Base-by-base conservation (phyloP, 495 filamentous ascomycete genomes). In the Penicillium fimorum region DNA sequence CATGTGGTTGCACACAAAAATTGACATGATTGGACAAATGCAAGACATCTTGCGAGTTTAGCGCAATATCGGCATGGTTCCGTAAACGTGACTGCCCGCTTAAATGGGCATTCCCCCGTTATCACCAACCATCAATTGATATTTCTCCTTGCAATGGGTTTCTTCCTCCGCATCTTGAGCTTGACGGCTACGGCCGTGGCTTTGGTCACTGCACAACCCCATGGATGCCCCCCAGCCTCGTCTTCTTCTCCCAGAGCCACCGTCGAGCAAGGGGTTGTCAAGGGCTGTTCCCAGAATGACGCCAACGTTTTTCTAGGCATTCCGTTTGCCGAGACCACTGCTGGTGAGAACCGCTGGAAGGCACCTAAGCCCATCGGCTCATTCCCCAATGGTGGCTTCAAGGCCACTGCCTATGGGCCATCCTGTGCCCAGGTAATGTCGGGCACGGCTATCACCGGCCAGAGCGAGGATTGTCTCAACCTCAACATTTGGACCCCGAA, bases 391-490 rank as follows among this genome's bases (percentile, higher is more conserved):
- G 61, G 59, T n/a, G 44, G 24, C 17, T 48, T 61, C 40, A 50
- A 69, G 50, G 66, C 66, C 4, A 61, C 59, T 22, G 15, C 57
- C 18, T 68, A 57, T 22, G 62, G 63, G 7, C 58, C 67, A 18
- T 53, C 59, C 2, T 70, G 67, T 53, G 65, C 63, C n/a, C 64
- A 70, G 58, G 52, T 49, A 13, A 66, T 61, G 53, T 65, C 65
- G 8, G 61, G 63, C 53, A 62, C 49, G 17, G 51, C 58, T 18
- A 63, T 62, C 50, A 59, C 58, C 12, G 52, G 49, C 15, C 59
- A 60, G 41, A 63, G 65, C 42, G 68, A 70, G 49, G 65, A 68
- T 29, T 70, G 68, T 30, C 53, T 70, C 42, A 65, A 55, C 53
- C 54, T 70, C 27, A 70, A 70, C n/a, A 53, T 67, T 30, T 57